Evolutionary conservation across 2,329 filamentous ascomycete genomes (phyloP).

Genomic region (Aspergillus fijiensis): DNA sequence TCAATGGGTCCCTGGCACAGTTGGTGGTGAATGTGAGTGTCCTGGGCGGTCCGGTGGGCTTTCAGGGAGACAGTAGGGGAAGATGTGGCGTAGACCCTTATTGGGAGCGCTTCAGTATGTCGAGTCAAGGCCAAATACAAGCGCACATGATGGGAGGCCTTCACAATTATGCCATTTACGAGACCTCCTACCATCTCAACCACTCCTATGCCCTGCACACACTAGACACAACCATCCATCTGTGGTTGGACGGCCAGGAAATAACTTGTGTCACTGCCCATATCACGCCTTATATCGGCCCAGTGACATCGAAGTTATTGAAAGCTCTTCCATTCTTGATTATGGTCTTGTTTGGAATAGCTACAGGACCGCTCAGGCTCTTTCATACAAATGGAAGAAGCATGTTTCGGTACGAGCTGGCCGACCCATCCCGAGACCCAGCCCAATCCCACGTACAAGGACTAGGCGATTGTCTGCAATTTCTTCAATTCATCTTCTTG

Average conservation of each 20-base stretch:
- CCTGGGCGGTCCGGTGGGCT: neutral
- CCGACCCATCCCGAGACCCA: conserved; percentile 2
- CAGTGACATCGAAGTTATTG: neutral
- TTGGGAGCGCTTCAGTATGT: neutral
- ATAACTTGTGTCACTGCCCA: conserved; percentile 10
- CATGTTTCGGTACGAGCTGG: conserved; percentile 14
- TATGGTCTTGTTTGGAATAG: conserved; percentile 11
- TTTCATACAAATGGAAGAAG: conserved; percentile 2
- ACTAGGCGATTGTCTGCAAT: conserved; percentile 10
- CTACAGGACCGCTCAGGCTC: neutral
- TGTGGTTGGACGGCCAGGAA: conserved; percentile 9
- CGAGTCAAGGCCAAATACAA: neutral
- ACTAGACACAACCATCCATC: conserved; percentile 8
- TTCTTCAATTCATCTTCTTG: conserved; percentile 18
- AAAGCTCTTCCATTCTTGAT: conserved; percentile 5
- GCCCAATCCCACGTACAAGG: conserved; percentile 8
- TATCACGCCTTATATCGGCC: conserved; percentile 15
- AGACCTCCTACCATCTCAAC: conserved; percentile 6
- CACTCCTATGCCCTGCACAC: conserved; percentile 7
- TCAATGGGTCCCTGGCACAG: neutral
- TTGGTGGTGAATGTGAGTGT: neutral
- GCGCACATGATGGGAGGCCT: neutral
- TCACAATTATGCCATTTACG: conserved; percentile 5
- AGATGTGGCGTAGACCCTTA: neutral
- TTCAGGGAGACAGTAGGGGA: neutral